phyloP scores from a whole-genome alignment of 2,329 filamentous ascomycete species.

The Verticillium nubilum region DNA sequence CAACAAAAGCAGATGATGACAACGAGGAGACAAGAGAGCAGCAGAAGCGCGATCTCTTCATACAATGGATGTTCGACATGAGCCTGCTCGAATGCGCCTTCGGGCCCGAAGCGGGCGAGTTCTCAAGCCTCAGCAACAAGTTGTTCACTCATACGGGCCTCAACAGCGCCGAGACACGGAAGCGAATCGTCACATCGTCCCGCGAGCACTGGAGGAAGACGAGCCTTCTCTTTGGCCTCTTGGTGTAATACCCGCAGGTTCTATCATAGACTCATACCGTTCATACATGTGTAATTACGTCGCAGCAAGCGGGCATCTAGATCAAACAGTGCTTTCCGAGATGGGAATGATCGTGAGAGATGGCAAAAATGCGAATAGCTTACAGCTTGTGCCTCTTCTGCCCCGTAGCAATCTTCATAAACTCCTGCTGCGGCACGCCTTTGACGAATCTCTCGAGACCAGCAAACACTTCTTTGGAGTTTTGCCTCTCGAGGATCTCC shows the following conservation, averaged over 20 bases:
- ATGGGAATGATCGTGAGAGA: neutral
- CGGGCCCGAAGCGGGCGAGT: constrained; percentile 20
- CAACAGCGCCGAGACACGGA: constrained; percentile 37
- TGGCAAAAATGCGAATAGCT: neutral
- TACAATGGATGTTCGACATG: constrained; percentile 59
- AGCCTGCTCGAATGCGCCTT: constrained; percentile 43
- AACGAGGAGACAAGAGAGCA: constrained; percentile 7
- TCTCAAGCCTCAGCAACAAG: constrained; percentile 40
- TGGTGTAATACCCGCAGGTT: constrained; percentile 36
- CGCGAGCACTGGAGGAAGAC: constrained; percentile 81
- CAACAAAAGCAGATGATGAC: neutral
- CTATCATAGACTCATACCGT: neutral
- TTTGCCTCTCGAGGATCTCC: constrained; percentile 69
- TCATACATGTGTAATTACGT: constrained; percentile 5
- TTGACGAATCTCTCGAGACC: constrained; percentile 75
- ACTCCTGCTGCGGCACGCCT: constrained; percentile 84
- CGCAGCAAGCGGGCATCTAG: neutral
- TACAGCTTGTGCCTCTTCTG: constrained; percentile 94
- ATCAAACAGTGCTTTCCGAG: neutral
- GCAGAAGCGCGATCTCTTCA: constrained; percentile 39
- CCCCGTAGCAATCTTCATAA: constrained; percentile 74
- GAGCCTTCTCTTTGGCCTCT: constrained; percentile 72
- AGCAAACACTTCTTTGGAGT: constrained; percentile 77
- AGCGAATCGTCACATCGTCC: constrained; percentile 57
- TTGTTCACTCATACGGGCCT: constrained; percentile 41